phyloP scores from a whole-genome alignment of 2,329 filamentous ascomycete genomes.

The Fusarium sp. region DNA sequence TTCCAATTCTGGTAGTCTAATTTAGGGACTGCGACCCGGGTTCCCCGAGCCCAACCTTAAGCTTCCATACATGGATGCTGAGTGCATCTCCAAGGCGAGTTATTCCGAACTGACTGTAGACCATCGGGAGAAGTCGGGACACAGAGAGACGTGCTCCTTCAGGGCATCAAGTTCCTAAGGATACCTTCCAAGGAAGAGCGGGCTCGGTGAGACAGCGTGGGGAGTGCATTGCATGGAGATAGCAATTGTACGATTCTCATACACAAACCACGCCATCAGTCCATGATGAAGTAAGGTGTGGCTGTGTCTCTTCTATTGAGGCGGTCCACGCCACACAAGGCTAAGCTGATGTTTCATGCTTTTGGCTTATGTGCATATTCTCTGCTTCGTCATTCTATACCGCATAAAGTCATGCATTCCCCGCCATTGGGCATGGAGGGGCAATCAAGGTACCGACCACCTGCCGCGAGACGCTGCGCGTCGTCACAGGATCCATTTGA shows the following conservation, averaged over 20 bases:
- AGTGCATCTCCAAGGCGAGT: conserved; percentile 10
- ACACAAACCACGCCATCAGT: conserved; percentile 37
- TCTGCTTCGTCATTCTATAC: not conserved
- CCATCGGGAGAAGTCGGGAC: conserved; percentile 22
- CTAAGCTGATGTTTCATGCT: not conserved
- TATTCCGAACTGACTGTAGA: not conserved
- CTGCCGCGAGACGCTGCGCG: conserved; percentile 26
- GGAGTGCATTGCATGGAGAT: conserved; percentile 21
- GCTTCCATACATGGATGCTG: conserved; percentile 14
- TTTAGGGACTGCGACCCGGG: conserved; percentile 21
- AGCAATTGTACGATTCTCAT: conserved; percentile 39
- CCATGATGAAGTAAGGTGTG: conserved; percentile 25
- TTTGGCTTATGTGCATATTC: conserved; percentile 8
- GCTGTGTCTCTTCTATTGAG: not conserved
- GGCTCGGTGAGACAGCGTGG: conserved; percentile 29
- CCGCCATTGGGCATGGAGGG: conserved; percentile 40
- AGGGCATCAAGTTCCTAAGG: conserved; percentile 15
- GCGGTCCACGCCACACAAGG: not conserved
- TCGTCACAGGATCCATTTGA: conserved; percentile 36
- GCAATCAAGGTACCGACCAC: conserved; percentile 37
- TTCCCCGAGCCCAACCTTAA: conserved; percentile 24
- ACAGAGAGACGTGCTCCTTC: not conserved
- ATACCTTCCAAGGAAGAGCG: conserved; percentile 9
- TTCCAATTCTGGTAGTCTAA: conserved; percentile 15
- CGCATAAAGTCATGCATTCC: conserved; percentile 23